Conservation (phyloP, 2,329 filamentous ascomycete genomes). For the Hypoxylon sp. region DNA sequence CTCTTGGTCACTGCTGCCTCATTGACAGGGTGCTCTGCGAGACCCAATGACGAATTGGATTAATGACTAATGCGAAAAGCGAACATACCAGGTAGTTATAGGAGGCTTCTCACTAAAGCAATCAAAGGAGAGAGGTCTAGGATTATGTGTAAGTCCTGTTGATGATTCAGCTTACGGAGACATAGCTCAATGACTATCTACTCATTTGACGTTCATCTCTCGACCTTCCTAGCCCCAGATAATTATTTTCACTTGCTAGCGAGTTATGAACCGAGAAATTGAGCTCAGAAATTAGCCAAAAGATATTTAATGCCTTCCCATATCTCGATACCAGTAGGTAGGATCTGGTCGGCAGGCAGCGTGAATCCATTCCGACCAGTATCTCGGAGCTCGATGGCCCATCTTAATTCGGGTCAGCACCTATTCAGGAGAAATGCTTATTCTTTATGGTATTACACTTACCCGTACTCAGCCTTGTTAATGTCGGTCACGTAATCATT, state of each 20-base stretch:
- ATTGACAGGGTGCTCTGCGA: too few species aligned
- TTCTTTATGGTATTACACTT: constrained; percentile 32
- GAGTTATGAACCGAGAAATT: not conserved
- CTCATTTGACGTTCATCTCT: not conserved
- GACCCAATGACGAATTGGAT: not conserved
- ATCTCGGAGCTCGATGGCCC: constrained; percentile 54
- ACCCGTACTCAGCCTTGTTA: constrained; percentile 49
- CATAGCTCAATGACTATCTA: not conserved
- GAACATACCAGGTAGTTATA: not conserved
- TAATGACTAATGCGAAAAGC: not conserved
- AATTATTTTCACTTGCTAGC: not conserved
- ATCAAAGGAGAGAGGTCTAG: not conserved
- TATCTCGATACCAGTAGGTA: constrained; percentile 51
- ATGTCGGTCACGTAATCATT: constrained; percentile 54
- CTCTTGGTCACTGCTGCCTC: not conserved
- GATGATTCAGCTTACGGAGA: not conserved
- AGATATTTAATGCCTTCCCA: constrained; percentile 53
- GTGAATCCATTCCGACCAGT: constrained; percentile 51
- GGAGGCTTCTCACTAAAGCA: not conserved
- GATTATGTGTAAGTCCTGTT: not conserved
- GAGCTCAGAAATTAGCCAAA: constrained; percentile 44
- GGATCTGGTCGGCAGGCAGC: constrained; percentile 52
- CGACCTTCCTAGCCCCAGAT: not conserved
- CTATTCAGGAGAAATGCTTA: not conserved
- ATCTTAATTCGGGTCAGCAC: constrained; percentile 41